Conservation (phyloP, 441 rosid genomes). For the Hura crepitans region DNA sequence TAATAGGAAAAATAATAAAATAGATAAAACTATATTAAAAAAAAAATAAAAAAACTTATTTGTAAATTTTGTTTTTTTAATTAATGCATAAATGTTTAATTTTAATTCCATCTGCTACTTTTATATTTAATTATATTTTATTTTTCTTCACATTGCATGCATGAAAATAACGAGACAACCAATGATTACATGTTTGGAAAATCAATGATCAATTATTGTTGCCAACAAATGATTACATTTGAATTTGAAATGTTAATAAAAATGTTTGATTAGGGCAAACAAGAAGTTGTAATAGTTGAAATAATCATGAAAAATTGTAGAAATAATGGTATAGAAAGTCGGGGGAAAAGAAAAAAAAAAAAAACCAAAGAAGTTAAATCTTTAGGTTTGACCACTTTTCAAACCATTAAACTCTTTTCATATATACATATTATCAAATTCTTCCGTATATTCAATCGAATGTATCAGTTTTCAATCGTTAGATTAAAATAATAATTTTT, state of each 20-base stretch:
- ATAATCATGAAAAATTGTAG: not conserved
- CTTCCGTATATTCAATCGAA: too few relatives aligned
- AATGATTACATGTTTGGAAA: not conserved
- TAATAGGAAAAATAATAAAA: too few relatives aligned
- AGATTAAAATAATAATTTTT: too few relatives aligned
- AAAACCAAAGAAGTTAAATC: not conserved
- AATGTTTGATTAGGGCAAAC: not conserved
- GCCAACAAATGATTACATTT: constrained; percentile 6
- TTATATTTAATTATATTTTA: too few relatives aligned
- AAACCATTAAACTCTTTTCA: not conserved
- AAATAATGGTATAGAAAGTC: too few relatives aligned
- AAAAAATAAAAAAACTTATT: not conserved
- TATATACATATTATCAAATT: not conserved
- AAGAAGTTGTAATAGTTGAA: not conserved
- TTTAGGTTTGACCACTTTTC: constrained; percentile 15
- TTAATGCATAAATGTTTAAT: too few relatives aligned
- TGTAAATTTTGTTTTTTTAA: too few relatives aligned
- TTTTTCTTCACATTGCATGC: too few relatives aligned
- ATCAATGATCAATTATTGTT: constrained; percentile 5
- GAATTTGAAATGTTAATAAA: constrained; percentile 5
- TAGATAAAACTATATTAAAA: not conserved
- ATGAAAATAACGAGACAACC: not conserved
- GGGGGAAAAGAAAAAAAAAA: constrained; percentile 11
- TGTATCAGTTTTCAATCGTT: too few relatives aligned
- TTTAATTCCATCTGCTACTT: too few relatives aligned